Conservation (phyloP, 2,329 filamentous ascomycete genomes). For the Colletotrichum musae region DNA sequence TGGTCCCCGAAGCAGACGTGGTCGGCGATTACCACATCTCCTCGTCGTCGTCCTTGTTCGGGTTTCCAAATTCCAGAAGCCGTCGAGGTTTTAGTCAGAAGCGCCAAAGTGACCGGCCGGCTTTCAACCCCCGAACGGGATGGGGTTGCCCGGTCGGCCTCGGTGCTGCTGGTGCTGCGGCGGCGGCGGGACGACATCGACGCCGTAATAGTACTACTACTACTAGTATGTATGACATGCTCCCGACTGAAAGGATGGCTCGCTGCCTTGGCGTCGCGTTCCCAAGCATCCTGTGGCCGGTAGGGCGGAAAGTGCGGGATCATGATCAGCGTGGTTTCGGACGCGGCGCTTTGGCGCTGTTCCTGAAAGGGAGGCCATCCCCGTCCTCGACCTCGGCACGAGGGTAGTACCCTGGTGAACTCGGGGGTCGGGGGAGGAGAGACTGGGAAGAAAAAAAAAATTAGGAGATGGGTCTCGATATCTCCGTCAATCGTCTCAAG, state of each 20-base stretch:
- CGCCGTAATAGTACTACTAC: too few species aligned
- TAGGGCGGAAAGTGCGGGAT: constrained; percentile 39
- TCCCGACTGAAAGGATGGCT: constrained; percentile 26
- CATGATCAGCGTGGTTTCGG: constrained; percentile 32
- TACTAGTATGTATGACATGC: not conserved
- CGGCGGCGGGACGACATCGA: not conserved
- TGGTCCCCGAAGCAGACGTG: constrained; percentile 10
- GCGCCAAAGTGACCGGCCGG: not conserved
- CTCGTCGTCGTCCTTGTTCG: not conserved
- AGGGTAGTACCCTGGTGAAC: not conserved
- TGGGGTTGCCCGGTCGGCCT: too few species aligned
- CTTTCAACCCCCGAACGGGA: not conserved
- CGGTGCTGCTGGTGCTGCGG: not conserved
- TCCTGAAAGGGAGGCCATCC: constrained; percentile 29
- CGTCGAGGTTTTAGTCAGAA: constrained; percentile 8
- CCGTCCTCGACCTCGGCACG: constrained; percentile 34
- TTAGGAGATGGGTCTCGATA: too few species aligned
- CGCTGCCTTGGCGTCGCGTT: constrained; percentile 15
- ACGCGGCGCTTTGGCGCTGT: constrained; percentile 10
- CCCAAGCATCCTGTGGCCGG: constrained; percentile 17
- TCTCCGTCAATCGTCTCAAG: constrained; percentile 18
- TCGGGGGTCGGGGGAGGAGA: not conserved
- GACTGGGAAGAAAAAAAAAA: not conserved
- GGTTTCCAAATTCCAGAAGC: not conserved
- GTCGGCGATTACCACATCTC: constrained; percentile 14